Evolutionary conservation across 2,329 filamentous ascomycete species (phyloP), one percentile per base, ranked within the genome.

Genomic region (Pseudogymnoascus sp.): DNA sequence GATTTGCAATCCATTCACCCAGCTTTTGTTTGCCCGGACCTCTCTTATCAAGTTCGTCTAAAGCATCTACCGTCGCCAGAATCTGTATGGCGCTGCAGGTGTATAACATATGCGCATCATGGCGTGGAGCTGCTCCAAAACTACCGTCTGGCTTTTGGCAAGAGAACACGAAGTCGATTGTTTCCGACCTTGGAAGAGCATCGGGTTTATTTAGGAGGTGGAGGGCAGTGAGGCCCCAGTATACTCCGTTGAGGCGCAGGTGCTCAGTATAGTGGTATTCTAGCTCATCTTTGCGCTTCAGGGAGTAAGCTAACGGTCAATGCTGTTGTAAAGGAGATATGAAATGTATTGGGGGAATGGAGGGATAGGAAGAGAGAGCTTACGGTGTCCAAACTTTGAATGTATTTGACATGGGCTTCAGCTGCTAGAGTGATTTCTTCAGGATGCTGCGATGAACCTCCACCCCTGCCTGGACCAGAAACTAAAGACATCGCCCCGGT

Each of bases 211-310:
- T 85, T 64, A 99, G 85, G 29, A 97, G 82, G 79, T 96, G 89
- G 42, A 97, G 83, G 6, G 93, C 89, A 6, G 88, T 95, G 64
- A 99, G 78, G 13, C 95, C 95, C 95, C 95, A 99, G 77, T 99
- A 99, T 59, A 99, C 84, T 50, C 95, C 95, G 74, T 95, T 97
- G 64, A 99, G 83, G 65, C 95, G 91, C 68, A 99, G 82, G 75
- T 99, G 95, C 77, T 99, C 93, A 13, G 95, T 99, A 73, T 97
- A 82, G 89, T 93, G 97, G 79, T 97, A 99, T 76, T 97, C 92
- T 70, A 96, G 87, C 77, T 97, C 91, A 80, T 97, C 92, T 78
- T 90, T 92, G 73, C 89, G 88, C 86, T 89, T 77, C 70, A 66
- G 70, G 72, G 67, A 66, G 72, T 80, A 72, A 67, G 64, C 61